A percentile compares a stretch with the other conserved stretches of the same genome.
These are phyloP conservation scores for Lipomyces yamadae DNA, from an alignment of 805 yeast genomes.

Conservation along the genomic window DNA sequence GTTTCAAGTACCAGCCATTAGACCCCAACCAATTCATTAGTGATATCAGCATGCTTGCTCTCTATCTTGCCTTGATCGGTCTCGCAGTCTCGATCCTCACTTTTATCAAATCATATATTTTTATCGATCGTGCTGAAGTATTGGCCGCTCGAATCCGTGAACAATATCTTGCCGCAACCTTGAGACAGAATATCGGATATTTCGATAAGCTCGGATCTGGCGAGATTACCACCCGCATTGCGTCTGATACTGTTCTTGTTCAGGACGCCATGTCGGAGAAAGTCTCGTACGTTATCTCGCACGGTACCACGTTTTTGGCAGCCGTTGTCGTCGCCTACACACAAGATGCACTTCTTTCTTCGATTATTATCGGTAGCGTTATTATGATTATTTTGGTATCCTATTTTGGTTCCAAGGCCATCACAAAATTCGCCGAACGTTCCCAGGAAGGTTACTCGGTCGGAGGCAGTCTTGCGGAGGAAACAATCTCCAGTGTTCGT, in stretches of 20 bases:
- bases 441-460: conserved; percentile 33
- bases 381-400: conserved; percentile 44
- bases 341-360: conserved; percentile 47
- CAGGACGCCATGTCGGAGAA: conserved; percentile 53
- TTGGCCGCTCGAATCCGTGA: conserved; percentile 50
- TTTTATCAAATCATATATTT: conserved; percentile 46
- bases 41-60: conserved; percentile 37
- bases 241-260: conserved; percentile 49
- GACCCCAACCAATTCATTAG: conserved; percentile 19
- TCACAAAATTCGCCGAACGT: conserved; percentile 35
- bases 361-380: conserved; percentile 47
- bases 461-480: conserved; percentile 49
- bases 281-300: conserved; percentile 48
- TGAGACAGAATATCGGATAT: conserved; percentile 51
- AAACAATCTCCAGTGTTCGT: conserved; percentile 49
- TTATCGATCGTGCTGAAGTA: conserved; percentile 50
- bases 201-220: conserved; percentile 53
- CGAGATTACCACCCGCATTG: conserved; percentile 51
- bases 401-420: conserved; percentile 42
- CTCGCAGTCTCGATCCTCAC: conserved; percentile 42
- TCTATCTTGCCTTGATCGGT: conserved; percentile 50
- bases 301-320: conserved; percentile 48
- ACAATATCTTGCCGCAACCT: conserved; percentile 46
- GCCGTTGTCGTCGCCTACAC: conserved; percentile 48
- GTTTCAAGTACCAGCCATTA: conserved; percentile 9